Evolutionary conservation across 768 basidiomycete species (phyloP).

Genomic region (Tubosaeta brunneosetosa): DNA sequence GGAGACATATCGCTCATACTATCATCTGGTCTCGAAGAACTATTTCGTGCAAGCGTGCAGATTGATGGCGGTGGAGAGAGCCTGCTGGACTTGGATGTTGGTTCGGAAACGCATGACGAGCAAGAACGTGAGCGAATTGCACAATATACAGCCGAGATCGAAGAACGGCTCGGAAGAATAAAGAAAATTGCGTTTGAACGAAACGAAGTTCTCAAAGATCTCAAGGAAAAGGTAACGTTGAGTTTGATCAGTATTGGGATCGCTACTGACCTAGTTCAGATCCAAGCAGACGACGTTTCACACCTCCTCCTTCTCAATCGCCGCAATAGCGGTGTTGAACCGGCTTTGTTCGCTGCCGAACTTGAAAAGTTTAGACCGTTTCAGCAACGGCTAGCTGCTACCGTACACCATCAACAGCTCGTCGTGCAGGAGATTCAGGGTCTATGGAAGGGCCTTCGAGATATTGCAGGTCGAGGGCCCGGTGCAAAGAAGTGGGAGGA

Average conservation of each 20-base stretch:
- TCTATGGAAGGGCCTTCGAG: slow-evolving; percentile 71
- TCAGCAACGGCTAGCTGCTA: slow-evolving; percentile 74
- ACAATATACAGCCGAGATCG: slow-evolving; percentile 65
- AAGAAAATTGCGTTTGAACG: slow-evolving; percentile 84
- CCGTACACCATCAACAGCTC: slow-evolving; percentile 71
- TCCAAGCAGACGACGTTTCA: slow-evolving; percentile 95
- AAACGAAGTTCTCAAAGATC: slow-evolving; percentile 81
- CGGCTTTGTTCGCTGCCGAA: slow-evolving; percentile 85
- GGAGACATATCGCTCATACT: slow-evolving; percentile 61
- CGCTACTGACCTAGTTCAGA: slow-evolving; percentile 41
- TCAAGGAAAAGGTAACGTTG: slow-evolving; percentile 83
- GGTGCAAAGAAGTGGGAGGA: slow-evolving; percentile 80
- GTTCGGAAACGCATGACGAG: slow-evolving; percentile 56
- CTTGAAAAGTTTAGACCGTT: slow-evolving; percentile 95
- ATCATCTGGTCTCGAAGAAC: slow-evolving; percentile 54
- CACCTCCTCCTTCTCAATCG: slow-evolving; percentile 89
- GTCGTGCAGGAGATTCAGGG: slow-evolving; percentile 68
- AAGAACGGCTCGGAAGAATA: slow-evolving; percentile 70
- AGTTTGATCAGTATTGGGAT: background rate
- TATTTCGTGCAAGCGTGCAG: slow-evolving; percentile 53
- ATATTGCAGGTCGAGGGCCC: slow-evolving; percentile 68
- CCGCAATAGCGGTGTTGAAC: slow-evolving; percentile 77
- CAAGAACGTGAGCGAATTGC: slow-evolving; percentile 65
- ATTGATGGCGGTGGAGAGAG: slow-evolving; percentile 37
- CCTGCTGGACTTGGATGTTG: slow-evolving; percentile 71